A percentile compares a stretch with the other conserved stretches of the same genome.
Conservation (phyloP, 352 stramenopile species). For the Paralagenidium karlingii region DNA sequence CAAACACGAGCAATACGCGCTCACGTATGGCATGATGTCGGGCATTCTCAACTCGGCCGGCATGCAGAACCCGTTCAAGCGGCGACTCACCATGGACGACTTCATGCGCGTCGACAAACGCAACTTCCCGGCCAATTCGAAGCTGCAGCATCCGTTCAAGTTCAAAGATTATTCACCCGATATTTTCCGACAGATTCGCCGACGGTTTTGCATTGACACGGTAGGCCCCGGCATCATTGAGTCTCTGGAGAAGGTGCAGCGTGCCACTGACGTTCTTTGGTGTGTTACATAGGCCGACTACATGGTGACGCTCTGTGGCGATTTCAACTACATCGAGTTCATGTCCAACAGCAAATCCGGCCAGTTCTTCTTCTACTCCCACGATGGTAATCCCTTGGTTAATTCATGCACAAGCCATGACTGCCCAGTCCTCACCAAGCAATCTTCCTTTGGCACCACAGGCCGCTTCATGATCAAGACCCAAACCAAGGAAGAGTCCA, state of each 20-base stretch:
- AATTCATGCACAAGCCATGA: conserved; percentile 23
- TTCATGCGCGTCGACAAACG: conserved; percentile 82
- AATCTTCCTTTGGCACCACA: too few species aligned
- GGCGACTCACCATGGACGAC: conserved; percentile 82
- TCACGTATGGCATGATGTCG: conserved; percentile 98
- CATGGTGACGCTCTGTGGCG: conserved; percentile 86
- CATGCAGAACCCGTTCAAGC: conserved; percentile 46
- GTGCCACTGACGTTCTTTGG: conserved; percentile 4
- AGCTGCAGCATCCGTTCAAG: conserved; percentile 76
- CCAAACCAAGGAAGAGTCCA: conserved; percentile 97
- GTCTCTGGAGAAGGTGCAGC: not conserved
- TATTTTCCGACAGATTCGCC: conserved; percentile 71
- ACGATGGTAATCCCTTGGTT: too few species aligned
- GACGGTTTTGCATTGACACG: conserved; percentile 63
- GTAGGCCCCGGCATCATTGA: not conserved
- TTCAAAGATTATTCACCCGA: conserved; percentile 90
- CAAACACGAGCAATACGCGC: conserved; percentile 93
- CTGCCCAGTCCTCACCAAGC: not conserved
- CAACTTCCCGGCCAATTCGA: conserved; percentile 51
- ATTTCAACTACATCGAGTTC: conserved; percentile 98
- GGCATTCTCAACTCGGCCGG: conserved; percentile 93
- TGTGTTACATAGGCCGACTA: conserved; percentile 60
- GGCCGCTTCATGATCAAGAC: conserved; percentile 98
- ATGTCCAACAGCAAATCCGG: conserved; percentile 97
- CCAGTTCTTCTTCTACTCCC: conserved; percentile 99